Evolutionary conservation across 2,329 filamentous ascomycete species (phyloP), one percentile per base, ranked within the genome.

Genomic region (Penicillium occitanis): DNA sequence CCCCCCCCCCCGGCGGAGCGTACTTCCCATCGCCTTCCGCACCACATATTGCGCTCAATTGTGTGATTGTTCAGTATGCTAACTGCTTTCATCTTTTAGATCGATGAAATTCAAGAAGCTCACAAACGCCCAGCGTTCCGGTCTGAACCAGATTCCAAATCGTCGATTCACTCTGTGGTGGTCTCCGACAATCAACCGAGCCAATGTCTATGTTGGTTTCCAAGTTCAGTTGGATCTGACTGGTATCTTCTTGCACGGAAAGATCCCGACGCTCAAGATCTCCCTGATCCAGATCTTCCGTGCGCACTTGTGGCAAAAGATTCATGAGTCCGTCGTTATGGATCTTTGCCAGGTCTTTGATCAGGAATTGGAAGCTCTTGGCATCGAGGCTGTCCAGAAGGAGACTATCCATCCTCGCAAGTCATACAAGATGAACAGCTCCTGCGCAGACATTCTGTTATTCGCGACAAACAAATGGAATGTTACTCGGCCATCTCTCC

Each of bases 371-470:
- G 95, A 99, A 78, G 93, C 95, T 37, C 84, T 99, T 3, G 93
- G 93, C 42, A 97, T 99, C 66, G 95, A 99, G 79, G 96, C 93
- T 1, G 95, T 98, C 4, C 95, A 99, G 77, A 99, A 99, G 80
- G 95, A 99, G 82, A 98, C 95, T 0, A 99, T 99, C 67, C 95
- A 99, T 83, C 95, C 95, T 62, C 88, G 95, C 87, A 99, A 99
- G 81, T 97, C 93, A 4, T 99, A 99, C 87, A 99, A 99, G 87
- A 99, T 99, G 95, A 99, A 99, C 84, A 97, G 93, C 74, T 98
- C 94, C 66, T 98, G 95, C 74, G 95, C 96, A 4, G 95, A 99
- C 78, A 97, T 99, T 69, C 85, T 98, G 64, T 86, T 99, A 10
- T 99, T 99, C 75, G 94, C 95, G 44, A 96, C 91, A 70, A 95